Evolutionary conservation across 2,329 filamentous ascomycete species (phyloP), one percentile per base, ranked within the genome.

Genomic region (Colletotrichum sojae): DNA sequence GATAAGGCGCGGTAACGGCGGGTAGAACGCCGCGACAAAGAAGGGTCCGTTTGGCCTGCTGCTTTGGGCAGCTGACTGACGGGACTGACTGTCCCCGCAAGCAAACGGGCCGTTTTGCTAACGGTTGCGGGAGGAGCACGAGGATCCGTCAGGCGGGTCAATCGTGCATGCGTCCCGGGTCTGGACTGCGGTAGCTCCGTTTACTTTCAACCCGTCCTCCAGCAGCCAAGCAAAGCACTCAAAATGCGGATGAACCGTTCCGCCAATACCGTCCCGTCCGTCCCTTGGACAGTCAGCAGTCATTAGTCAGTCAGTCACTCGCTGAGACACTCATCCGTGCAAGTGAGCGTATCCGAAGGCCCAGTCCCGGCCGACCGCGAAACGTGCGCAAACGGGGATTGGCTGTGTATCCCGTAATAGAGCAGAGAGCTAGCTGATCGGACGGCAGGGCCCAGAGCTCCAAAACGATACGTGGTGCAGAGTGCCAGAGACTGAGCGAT

Each of bases 401-500:
- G 40, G 40, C 40, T 43, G 40, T 31, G 40, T 46, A 18, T 18
- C 18, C 16, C 45, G 18, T 18, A 18, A 18, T 46, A 46, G n/a
- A 15, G 18, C 54, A 22, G 46, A 55, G 46, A 49, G n/a, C 46
- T 49, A 49, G 18, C 46, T n/a, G 18, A 12, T 13, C 18, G 31
- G 64, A 67, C 58, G 59, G 59, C 45, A 63, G 45, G 48, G 40
- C 40, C 40, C 45, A 40, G 64, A 54, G 51, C 58, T 52, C 59
- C 52, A 43, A 43, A 43, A 43, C 40, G 40, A 51, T n/a, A 60
- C 15, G 46, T 27, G 31, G 49, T 43, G 51, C 46, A 45, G 46
- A 25, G 22, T 25, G 22, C 22, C 22, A 5, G 8, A 6, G 48
- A 59, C 18, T 60, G 57, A 60, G 25, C n/a, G 27, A 53, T 64